Percentiles rank a stretch among this genome's conserved stretches.
These are phyloP conservation scores for Hypoxylon lenormandii DNA, from an alignment of 495 filamentous ascomycete species.

Conservation along the genomic window DNA sequence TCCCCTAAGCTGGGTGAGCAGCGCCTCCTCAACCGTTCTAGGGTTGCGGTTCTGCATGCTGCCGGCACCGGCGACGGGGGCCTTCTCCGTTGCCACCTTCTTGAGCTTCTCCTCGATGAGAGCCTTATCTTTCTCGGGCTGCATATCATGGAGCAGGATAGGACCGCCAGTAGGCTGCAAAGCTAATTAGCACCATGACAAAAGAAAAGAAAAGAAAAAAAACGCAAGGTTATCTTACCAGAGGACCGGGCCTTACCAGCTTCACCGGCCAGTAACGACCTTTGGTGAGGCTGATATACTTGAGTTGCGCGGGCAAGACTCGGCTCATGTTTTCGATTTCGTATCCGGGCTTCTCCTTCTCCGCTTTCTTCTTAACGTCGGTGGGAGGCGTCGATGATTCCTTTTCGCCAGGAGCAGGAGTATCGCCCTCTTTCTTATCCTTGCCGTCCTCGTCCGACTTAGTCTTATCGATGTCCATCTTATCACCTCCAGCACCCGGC, in stretches of 20 bases:
- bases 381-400: conserved; percentile 62
- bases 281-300: conserved; percentile 90
- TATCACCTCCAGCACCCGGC: conserved; percentile 72
- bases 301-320: conserved; percentile 91
- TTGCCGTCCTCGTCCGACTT: conserved; percentile 74
- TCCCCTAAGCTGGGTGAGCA: conserved; percentile 45
- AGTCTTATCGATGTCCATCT: conserved; percentile 83
- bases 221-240: conserved; percentile 11
- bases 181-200: conserved; percentile 57
- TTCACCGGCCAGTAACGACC: conserved; percentile 94
- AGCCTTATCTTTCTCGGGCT: conserved; percentile 78
- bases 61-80: conserved; percentile 60
- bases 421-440: conserved; percentile 67
- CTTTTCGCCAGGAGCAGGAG: conserved; percentile 64
- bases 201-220: neutral
- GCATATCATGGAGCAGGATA: conserved; percentile 86
- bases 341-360: conserved; percentile 97
- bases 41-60: conserved; percentile 42
- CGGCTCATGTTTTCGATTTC: conserved; percentile 96
- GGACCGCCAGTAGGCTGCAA: conserved; percentile 90
- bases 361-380: conserved; percentile 80
- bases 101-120: conserved; percentile 88
- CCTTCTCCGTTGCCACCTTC: conserved; percentile 76
- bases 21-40: conserved; percentile 46
- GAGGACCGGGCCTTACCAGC: conserved; percentile 71